Percentiles rank a stretch among this genome's conserved stretches.
Evolutionary conservation across 148 eudicot species (phyloP).

Genomic region (Rhododendron molle): DNA sequence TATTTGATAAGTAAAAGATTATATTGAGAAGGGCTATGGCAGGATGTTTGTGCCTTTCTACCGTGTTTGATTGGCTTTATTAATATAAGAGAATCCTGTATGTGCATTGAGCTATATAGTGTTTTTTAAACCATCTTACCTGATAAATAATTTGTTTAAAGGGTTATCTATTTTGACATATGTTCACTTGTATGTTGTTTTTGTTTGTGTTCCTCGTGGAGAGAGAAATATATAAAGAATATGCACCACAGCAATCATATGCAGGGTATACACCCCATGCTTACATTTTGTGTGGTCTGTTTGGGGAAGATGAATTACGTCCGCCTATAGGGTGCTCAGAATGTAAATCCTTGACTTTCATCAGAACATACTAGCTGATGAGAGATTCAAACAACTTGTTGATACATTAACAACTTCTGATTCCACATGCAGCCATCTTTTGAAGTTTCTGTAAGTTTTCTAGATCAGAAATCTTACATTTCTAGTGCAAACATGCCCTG

Average conservation of each 20-base stretch:
- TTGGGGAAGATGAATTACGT: background rate
- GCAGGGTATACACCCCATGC: background rate
- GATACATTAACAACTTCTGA: slow-evolving; percentile 52
- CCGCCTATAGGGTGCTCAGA: background rate
- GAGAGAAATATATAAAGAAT: background rate
- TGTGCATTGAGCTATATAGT: background rate
- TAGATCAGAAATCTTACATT: background rate
- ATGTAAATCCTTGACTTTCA: slow-evolving; percentile 42
- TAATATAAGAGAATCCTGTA: background rate
- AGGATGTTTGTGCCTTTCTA: background rate
- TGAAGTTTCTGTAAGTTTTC: slow-evolving; percentile 78
- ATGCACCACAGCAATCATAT: background rate
- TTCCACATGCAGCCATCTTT: slow-evolving; percentile 62
- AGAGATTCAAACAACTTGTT: slow-evolving; percentile 51
- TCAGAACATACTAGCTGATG: slow-evolving; percentile 61
- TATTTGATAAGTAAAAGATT: too few relatives aligned
- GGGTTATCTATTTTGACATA: background rate
- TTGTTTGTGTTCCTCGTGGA: background rate
- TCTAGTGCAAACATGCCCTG: background rate
- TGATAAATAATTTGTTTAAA: background rate
- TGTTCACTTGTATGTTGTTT: background rate
- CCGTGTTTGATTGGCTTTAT: background rate
- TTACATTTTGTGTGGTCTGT: background rate
- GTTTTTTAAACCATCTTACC: background rate
- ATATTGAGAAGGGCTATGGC: background rate